Conservation (phyloP, 1,284 basidiomycete species). For the Sutorius eximius region DNA sequence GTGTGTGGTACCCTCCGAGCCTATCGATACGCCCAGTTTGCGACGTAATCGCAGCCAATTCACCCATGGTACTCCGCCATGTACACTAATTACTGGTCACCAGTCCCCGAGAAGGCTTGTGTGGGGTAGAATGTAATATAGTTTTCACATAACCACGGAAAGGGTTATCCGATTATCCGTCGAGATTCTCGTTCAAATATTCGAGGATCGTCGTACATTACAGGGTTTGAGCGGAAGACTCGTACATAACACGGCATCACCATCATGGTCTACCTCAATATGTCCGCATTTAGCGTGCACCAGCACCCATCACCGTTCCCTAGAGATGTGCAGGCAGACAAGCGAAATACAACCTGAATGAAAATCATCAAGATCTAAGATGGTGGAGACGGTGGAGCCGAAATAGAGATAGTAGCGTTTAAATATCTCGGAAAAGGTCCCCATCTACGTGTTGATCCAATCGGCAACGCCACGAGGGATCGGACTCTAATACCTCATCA, state of each 20-base stretch:
- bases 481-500: not conserved
- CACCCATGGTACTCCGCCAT: not conserved
- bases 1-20: not conserved
- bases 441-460: too few species aligned
- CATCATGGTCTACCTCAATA: not conserved
- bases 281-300: not conserved
- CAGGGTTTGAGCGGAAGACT: too few species aligned
- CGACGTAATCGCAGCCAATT: not conserved
- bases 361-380: not conserved
- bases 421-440: too few species aligned
- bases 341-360: not conserved
- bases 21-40: not conserved
- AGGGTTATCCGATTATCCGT: too few species aligned
- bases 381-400: not conserved
- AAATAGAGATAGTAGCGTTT: not conserved
- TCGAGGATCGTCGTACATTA: not conserved
- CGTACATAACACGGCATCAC: not conserved
- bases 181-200: not conserved
- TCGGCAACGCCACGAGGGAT: not conserved
- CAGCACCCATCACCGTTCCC: not conserved
- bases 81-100: not conserved
- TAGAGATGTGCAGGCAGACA: not conserved
- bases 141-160: not conserved
- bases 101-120: not conserved
- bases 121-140: not conserved